Evolutionary conservation across 2,329 filamentous ascomycete species (phyloP), one percentile per base, ranked within the genome.

Genomic region (Ascosphaera apis): DNA sequence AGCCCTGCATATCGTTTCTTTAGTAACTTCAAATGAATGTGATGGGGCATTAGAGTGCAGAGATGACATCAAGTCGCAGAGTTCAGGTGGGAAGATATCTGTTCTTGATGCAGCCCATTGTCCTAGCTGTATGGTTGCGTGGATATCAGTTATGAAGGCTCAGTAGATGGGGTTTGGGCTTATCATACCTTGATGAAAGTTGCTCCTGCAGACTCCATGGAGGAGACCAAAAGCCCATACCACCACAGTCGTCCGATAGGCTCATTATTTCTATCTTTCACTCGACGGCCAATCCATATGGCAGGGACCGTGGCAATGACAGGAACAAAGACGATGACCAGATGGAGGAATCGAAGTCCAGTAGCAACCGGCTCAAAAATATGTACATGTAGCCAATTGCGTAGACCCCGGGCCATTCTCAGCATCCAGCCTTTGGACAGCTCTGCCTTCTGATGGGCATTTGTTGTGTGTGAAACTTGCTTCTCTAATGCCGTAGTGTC

Each of bases 61-160:
- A 41, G 83, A 79, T 1, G 84, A 91, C 86, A 98, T 88, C 51
- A 84, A 73, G 31, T 69, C 69, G 57, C 88, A 98, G 69, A 98
- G 72, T 53, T 93, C 75, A 15, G 68, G 77, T 1, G 88, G 88
- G 51, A 98, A 98, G 49, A 98, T 92, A 55, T 98, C 88, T 31
- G 84, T 80, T 51, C 88, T 69, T 3, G 88, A 95, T 2, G 88
- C 88, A 13, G 88, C 88, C 88, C 88, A 98, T 72, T 98, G 88
- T 12, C 88, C 88, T 37, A 98, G 70, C 73, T 84, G 46, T 39
- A 34, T 13, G 25, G 15, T 21, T 21, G 19, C 19, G 19, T 21
- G 9, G 4, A 21, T 4, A 9, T 9, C 15, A 35, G 4, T 6
- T 18, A 8, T 12, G 30, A 18, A 30, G 33, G n/a, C 15, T 7